phyloP scores from a whole-genome alignment of 768 basidiomycete species.

The Hericium alpestre region DNA sequence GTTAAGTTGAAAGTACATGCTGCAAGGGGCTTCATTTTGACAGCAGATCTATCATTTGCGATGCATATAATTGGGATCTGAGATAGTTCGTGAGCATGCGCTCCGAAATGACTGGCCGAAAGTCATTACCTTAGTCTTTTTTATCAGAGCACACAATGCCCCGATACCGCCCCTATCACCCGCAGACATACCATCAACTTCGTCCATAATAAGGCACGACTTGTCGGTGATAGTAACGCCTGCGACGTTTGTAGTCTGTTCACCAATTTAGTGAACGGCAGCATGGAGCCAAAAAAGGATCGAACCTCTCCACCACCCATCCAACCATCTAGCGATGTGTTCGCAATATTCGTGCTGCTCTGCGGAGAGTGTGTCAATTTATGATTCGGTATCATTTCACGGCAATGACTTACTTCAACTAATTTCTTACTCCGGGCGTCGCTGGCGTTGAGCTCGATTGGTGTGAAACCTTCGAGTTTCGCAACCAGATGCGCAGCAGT shows the following conservation, averaged over 20 bases:
- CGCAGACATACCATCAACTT: constrained; percentile 98
- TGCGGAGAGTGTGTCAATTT: constrained; percentile 19
- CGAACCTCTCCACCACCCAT: constrained; percentile 47
- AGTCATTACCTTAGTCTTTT: constrained; percentile 69
- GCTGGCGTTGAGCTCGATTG: constrained; percentile 94
- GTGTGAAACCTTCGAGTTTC: constrained; percentile 79
- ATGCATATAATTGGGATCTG: constrained; percentile 97
- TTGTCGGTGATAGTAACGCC: constrained; percentile 70
- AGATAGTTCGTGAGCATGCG: background rate
- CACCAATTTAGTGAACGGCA: background rate
- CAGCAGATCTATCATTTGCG: constrained; percentile 80
- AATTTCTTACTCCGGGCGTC: constrained; percentile 94
- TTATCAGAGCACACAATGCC: constrained; percentile 83
- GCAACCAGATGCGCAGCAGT: constrained; percentile 91
- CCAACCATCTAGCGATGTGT: constrained; percentile 82
- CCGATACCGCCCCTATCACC: constrained; percentile 96
- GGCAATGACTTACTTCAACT: constrained; percentile 55
- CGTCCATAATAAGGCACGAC: constrained; percentile 95
- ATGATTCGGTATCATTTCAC: background rate
- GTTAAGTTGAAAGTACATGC: constrained; percentile 61
- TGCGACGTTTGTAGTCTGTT: constrained; percentile 48
- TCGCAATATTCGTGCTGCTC: constrained; percentile 86
- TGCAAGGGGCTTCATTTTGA: constrained; percentile 82
- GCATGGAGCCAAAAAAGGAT: background rate
- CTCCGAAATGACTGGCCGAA: background rate